Evolutionary conservation across 805 yeast genomes (phyloP), one percentile per base, ranked within the genome.

Genomic region (Candida vaughaniae): DNA sequence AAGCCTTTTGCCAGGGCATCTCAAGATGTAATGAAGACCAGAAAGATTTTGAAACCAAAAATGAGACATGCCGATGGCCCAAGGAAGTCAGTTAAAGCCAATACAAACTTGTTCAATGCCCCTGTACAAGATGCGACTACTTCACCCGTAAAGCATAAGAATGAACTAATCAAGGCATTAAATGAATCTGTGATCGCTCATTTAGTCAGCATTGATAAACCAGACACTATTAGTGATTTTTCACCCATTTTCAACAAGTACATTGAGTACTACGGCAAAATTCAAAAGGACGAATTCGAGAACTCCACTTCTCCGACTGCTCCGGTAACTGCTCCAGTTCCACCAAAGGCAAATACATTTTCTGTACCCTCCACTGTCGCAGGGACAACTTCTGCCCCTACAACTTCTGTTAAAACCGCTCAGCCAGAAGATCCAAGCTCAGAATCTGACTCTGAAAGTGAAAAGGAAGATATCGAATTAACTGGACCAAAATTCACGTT

Each of bases 1-100:
- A 18, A 28, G 5, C 64, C 70, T 22, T 41, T 49, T n/a, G 38
- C 31, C n/a, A 54, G 45, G 31, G 93, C 95, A 0, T 69, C 85
- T 1, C 67, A 75, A 3, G 78, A 71, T 4, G 80, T 77, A 5
- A 58, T 88, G 73, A 76, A 88, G 18, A 71, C 64, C 38, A 70
- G 96, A 51, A 83, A 79, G 64, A 84, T 86, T 39, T 73, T 85
- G 18, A 68, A 73, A 51, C 83, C 84, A 11, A 72, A 71, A 53
- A 55, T 60, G n/a, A 51, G 47, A 42, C 30, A 23, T 17, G 29
- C 11, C n/a, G n/a, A n/a, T n/a, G n/a, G n/a, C n/a, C 16, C 22
- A 16, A 19, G 14, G 14, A 20, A 31, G 31, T 22, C 39, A 11
- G 16, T 18, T 8, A 37, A 26, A 14, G 12, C 7, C 7, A 25